Conservation (phyloP, 208 protist genomes). For the Wallacemonas collosoma region DNA sequence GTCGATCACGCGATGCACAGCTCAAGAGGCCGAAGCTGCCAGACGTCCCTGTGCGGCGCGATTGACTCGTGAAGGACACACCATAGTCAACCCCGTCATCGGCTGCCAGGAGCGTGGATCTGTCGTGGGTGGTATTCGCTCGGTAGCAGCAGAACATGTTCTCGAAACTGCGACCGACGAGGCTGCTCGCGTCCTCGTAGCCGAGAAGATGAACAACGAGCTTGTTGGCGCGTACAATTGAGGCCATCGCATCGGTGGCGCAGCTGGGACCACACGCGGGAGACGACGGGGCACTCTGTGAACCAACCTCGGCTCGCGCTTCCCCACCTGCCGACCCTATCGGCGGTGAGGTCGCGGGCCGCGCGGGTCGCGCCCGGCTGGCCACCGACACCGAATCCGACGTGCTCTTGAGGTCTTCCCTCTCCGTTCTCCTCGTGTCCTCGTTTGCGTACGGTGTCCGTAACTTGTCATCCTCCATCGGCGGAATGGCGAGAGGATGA, state of each 20-base stretch:
- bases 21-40: not conserved
- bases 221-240: constrained; percentile 29
- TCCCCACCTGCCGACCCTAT: too few species aligned
- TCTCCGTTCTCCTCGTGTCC: too few species aligned
- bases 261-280: not conserved
- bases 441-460: too few species aligned
- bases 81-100: not conserved
- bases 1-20: not conserved
- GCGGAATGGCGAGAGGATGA: too few species aligned
- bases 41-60: not conserved
- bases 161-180: constrained; percentile 21
- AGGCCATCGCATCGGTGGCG: not conserved
- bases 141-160: constrained; percentile 32
- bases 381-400: too few species aligned
- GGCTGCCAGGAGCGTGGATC: not conserved
- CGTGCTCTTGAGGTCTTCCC: too few species aligned
- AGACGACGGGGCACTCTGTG: not conserved
- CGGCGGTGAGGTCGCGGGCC: too few species aligned
- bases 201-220: constrained; percentile 25
- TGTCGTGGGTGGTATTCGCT: not conserved
- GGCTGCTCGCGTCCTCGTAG: constrained; percentile 19
- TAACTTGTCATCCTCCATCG: too few species aligned
- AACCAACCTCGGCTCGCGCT: not conserved
- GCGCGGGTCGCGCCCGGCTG: too few species aligned
- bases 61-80: not conserved